phyloP scores from a whole-genome alignment of 176 grass and related monocot species.

The Sorghum bicolor region Sorghum_bicolor_NCBIv3 NC_012870.2:73729501-73730000 shows the following conservation, averaged over 20 bases:
- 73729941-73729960: neutral
- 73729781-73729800: slow-evolving; percentile 40
- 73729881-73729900: neutral
- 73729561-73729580: slow-evolving; percentile 81
- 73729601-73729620: neutral
- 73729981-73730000: neutral
- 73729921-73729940: neutral
- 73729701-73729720: slow-evolving; percentile 76
- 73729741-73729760: neutral
- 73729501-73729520: slow-evolving; percentile 73
- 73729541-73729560: slow-evolving; percentile 87
- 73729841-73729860: neutral
- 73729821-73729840: slow-evolving; percentile 92
- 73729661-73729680: neutral
- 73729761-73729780: slow-evolving; percentile 2
- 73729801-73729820: slow-evolving; percentile 67
- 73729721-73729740: slow-evolving; percentile 59
- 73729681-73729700: neutral
- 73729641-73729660: neutral
- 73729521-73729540: slow-evolving; percentile 96
- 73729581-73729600: slow-evolving; percentile 32
- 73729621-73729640: neutral
- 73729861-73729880: neutral
- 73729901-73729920: neutral
- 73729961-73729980: neutral